A percentile compares a stretch with the other conserved stretches of the same genome.
Evolutionary conservation across 2,329 filamentous ascomycete genomes (phyloP).

Genomic region (Dactylella cylindrospora): DNA sequence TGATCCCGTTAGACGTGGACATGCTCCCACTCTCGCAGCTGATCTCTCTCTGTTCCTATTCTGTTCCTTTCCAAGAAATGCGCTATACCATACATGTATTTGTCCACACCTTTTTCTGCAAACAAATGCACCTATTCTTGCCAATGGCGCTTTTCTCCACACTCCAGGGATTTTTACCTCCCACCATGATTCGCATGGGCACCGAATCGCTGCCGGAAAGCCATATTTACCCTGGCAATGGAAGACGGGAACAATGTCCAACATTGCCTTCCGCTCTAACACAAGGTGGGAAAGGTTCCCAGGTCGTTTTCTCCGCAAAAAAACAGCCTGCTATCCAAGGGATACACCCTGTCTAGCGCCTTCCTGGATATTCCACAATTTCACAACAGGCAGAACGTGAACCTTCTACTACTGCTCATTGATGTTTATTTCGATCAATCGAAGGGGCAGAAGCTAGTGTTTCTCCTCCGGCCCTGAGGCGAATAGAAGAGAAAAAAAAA

Average conservation of each 20-base stretch:
- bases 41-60: conserved; percentile 3
- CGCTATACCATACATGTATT: conserved; percentile 4
- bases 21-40: too few relatives aligned
- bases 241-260: conserved; percentile 19
- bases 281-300: not conserved
- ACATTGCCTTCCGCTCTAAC: not conserved
- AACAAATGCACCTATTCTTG: too few relatives aligned
- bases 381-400: too few relatives aligned
- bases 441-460: too few relatives aligned
- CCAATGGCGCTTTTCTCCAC: conserved; percentile 15
- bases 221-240: not conserved
- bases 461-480: too few relatives aligned
- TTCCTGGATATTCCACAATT: too few relatives aligned
- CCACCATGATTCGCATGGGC: conserved; percentile 42
- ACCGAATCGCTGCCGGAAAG: too few relatives aligned
- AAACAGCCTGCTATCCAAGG: conserved; percentile 27
- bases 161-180: conserved; percentile 34
- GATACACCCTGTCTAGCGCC: conserved; percentile 21
- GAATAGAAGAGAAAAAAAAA: too few relatives aligned
- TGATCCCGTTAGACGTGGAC: conserved; percentile 15
- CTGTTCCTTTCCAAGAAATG: conserved; percentile 21
- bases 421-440: too few relatives aligned
- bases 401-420: too few relatives aligned
- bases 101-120: not conserved
- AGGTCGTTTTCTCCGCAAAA: conserved; percentile 32